phyloP scores from a whole-genome alignment of 225 moss, liverwort and hornwort genomes.

The Sphagnum contortum region DNA sequence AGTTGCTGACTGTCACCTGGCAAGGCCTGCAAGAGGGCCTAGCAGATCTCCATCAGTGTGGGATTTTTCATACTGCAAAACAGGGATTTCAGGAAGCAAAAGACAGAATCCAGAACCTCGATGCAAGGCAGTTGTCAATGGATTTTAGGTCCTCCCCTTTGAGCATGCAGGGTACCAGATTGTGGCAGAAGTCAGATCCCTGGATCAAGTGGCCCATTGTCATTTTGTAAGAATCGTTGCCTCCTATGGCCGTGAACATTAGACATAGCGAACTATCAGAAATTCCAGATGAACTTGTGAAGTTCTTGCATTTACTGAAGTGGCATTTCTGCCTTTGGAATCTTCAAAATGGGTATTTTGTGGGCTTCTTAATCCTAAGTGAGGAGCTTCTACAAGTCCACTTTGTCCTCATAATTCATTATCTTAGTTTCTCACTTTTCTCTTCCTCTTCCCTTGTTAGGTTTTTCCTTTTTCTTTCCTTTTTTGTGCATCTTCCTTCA shows the following conservation, averaged over 20 bases:
- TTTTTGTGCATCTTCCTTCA: too few species aligned
- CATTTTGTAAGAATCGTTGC: conserved; percentile 60
- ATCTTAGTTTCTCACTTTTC: too few species aligned
- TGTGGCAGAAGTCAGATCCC: conserved; percentile 61
- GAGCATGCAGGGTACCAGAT: conserved; percentile 40
- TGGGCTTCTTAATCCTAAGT: too few species aligned
- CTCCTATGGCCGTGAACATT: not conserved
- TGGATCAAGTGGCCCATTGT: conserved; percentile 95
- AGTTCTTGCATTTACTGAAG: not conserved
- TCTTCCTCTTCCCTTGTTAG: too few species aligned
- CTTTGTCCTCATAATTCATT: too few species aligned
- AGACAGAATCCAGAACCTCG: conserved; percentile 49
- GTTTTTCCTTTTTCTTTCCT: too few species aligned
- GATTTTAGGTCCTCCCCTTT: conserved; percentile 33
- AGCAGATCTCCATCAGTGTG: conserved; percentile 62
- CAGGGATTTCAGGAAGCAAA: conserved; percentile 55
- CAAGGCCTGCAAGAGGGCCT: conserved; percentile 62
- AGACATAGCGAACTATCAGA: too few species aligned
- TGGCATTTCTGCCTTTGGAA: not conserved
- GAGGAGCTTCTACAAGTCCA: too few species aligned
- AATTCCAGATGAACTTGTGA: not conserved
- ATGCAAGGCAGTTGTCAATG: conserved; percentile 51
- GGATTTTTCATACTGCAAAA: conserved; percentile 64
- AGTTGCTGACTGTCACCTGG: conserved; percentile 49
- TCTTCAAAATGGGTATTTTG: too few species aligned